A percentile compares a stretch with the other conserved stretches of the same genome.
Conservation (phyloP, 2,329 filamentous ascomycete species). For the Fusarium mundagurra region DNA sequence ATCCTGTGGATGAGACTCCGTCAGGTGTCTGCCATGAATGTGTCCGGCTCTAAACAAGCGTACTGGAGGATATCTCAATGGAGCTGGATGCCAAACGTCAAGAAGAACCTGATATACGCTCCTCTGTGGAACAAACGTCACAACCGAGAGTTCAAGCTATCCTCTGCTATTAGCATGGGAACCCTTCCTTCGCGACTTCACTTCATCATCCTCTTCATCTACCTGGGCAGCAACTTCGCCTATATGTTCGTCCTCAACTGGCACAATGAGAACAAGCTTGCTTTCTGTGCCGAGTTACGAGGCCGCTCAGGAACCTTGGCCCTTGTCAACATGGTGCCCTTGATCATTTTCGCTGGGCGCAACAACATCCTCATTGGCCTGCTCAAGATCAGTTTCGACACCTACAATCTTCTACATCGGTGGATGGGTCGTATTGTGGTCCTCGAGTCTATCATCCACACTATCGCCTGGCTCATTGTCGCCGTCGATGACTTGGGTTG, state of each 20-base stretch:
- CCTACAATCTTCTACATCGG: conserved; percentile 80
- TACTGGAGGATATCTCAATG: conserved; percentile 70
- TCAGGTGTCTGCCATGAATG: conserved; percentile 67
- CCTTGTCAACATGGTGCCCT: conserved; percentile 89
- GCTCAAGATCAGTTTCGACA: conserved; percentile 91
- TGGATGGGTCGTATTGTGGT: conserved; percentile 83
- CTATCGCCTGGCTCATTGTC: conserved; percentile 77
- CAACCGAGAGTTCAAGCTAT: conserved; percentile 73
- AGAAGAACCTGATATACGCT: conserved; percentile 69
- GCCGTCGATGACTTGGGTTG: conserved; percentile 73
- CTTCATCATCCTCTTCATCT: conserved; percentile 64
- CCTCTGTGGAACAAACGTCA: conserved; percentile 73
- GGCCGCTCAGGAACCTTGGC: conserved; percentile 87
- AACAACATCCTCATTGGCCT: conserved; percentile 91
- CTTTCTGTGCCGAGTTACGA: conserved; percentile 82
- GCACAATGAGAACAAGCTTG: conserved; percentile 64
- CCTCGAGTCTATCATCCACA: conserved; percentile 74
- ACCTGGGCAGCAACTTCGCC: conserved; percentile 67
- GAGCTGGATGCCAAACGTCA: conserved; percentile 69
- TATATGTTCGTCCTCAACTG: conserved; percentile 73
- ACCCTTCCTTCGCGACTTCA: conserved; percentile 74
- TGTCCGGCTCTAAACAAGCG: conserved; percentile 60
- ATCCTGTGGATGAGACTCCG: conserved; percentile 66
- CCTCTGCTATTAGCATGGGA: conserved; percentile 67
- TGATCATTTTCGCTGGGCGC: conserved; percentile 87